Percentiles rank a stretch among this genome's conserved stretches.
Conservation (phyloP, 176 grass and related monocot genomes). For the Oryza meridionalis region DNA sequence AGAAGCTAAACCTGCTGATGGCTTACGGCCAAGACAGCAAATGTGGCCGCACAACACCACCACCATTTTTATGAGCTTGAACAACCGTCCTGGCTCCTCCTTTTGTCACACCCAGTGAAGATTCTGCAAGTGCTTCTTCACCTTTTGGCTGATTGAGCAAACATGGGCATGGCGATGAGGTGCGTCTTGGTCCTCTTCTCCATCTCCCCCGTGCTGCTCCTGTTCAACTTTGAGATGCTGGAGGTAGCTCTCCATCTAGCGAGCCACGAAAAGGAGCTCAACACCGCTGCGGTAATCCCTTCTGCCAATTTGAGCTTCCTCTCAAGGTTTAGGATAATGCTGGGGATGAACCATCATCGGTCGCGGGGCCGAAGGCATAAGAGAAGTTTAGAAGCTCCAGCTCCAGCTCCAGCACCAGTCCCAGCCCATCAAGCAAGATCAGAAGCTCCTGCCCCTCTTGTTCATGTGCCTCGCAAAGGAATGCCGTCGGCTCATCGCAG, state of each 20-base stretch:
- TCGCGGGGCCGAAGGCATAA: background rate
- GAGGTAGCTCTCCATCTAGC: constrained; percentile 26
- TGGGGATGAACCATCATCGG: constrained; percentile 5
- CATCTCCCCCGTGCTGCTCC: background rate
- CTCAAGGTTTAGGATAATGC: constrained; percentile 46
- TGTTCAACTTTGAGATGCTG: constrained; percentile 38
- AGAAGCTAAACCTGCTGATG: constrained; percentile 13
- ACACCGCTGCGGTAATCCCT: background rate
- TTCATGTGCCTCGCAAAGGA: background rate
- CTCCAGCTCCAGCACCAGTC: background rate
- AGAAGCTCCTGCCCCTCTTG: constrained; percentile 7
- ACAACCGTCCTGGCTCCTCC: constrained; percentile 22
- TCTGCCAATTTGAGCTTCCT: background rate
- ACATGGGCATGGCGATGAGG: constrained; percentile 35
- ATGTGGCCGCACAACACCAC: background rate
- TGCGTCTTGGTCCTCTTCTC: constrained; percentile 30
- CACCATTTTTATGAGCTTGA: constrained; percentile 2
- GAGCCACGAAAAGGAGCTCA: background rate
- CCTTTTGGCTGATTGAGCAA: background rate
- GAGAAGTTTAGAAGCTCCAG: background rate
- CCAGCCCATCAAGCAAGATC: constrained; percentile 16
- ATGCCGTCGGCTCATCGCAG: constrained; percentile 2
- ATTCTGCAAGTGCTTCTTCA: constrained; percentile 27
- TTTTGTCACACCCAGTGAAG: constrained; percentile 25
- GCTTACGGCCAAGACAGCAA: constrained; percentile 22